Conservation (phyloP, 257 asterid species). For the Salvia rosmarinus region DNA sequence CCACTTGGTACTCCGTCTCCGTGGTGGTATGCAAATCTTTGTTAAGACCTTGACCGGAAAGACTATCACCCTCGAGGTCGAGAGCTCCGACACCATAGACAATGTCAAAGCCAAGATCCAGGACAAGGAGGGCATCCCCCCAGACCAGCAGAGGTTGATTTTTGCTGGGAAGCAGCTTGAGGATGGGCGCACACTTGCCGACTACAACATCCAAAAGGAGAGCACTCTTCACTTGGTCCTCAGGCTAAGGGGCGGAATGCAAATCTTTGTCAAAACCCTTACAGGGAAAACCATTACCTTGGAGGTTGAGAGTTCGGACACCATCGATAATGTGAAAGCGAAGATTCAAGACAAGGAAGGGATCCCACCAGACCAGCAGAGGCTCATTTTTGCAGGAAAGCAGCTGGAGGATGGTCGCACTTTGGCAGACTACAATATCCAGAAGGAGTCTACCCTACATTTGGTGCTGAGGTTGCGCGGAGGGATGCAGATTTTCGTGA, state of each 20-base stretch:
- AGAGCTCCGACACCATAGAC: constrained; percentile 42
- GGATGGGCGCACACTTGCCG: constrained; percentile 40
- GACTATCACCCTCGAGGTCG: constrained; percentile 44
- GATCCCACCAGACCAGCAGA: constrained; percentile 66
- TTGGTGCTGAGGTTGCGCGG: constrained; percentile 60
- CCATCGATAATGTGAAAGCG: constrained; percentile 57
- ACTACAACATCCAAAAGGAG: constrained; percentile 44
- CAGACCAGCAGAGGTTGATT: constrained; percentile 43
- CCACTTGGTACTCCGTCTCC: constrained; percentile 52
- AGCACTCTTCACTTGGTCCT: constrained; percentile 39
- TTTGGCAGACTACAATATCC: constrained; percentile 59
- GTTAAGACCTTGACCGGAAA: constrained; percentile 45
- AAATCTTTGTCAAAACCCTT: constrained; percentile 51
- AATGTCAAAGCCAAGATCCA: constrained; percentile 43
- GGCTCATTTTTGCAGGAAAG: constrained; percentile 59
- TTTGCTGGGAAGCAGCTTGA: constrained; percentile 50
- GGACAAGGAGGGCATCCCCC: constrained; percentile 47
- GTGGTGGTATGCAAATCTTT: constrained; percentile 54
- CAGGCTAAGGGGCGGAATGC: constrained; percentile 38
- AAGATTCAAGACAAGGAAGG: constrained; percentile 69
- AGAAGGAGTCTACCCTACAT: constrained; percentile 62
- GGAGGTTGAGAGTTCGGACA: constrained; percentile 60
- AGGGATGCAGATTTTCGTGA: constrained; percentile 65
- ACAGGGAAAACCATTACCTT: constrained; percentile 56
- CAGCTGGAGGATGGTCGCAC: constrained; percentile 64